Evolutionary conservation across 345 rosid genomes (phyloP), one percentile per base, ranked within the genome.

Genomic region (Geranium brycei): DNA sequence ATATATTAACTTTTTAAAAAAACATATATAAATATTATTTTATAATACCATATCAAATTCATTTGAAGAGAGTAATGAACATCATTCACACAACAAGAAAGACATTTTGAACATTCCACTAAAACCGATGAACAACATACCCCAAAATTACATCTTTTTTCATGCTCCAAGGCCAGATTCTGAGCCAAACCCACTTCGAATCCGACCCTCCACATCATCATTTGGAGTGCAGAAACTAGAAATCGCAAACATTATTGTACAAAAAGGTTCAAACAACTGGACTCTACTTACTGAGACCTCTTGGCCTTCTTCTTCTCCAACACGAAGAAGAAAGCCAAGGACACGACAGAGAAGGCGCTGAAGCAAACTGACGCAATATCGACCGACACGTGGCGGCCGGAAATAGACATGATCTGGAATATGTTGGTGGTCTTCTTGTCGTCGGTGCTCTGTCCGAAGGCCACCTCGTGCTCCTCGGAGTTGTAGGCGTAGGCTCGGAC

Each of bases 401-500:
- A 75, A 73, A 87, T 79, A 6, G 79, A 77, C 31, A 79, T 59
- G 19, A 86, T 30, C 6, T 60, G 63, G 14, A 91, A 74, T 35
- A 86, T 74, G 70, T 80, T 77, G 17, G 77, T 71, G 16, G 69
- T 71, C 75, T 79, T 87, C 4, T 17, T 1, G 0, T 47, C 62
- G 41, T 81, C 68, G 0, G 91, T 73, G 68, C 68, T 79, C 66
- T 89, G 88, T 12, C 96, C 93, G 56, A 73, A 89, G 5, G 73
- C 91, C 47, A 82, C 84, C 70, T 72, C 70, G 0, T 59, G 18
- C 4, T 35, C 80, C 0, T 63, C 62, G 1, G 71, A 63, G 68
- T 81, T 66, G 51, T 57, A 15, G 19, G 77, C 93, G 31, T 89
- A 89, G 75, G 69, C 96, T 19, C 96, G 91, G 3, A 85, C 73